A percentile compares a stretch with the other conserved stretches of the same genome.
Evolutionary conservation across 106 monocot genomes (phyloP).

Genomic region (Dactylorhiza incarnata): DNA sequence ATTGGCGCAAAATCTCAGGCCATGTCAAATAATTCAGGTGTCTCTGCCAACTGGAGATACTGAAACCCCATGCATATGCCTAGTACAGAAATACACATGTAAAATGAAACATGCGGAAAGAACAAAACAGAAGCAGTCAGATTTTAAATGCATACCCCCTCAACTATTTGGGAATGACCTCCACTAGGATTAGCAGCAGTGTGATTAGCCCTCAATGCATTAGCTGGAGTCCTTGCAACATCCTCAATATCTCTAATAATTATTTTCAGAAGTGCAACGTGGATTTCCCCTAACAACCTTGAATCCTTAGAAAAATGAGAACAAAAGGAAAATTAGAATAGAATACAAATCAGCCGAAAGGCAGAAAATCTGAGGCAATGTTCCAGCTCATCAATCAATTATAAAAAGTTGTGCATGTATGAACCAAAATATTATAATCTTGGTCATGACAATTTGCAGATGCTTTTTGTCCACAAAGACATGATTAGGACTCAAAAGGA

Average conservation of each 20-base stretch:
- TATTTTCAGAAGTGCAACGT: constrained; percentile 66
- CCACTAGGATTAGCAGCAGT: constrained; percentile 81
- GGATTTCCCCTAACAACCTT: constrained; percentile 79
- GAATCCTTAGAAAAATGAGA: constrained; percentile 42
- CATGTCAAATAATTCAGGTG: constrained; percentile 83
- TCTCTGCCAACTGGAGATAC: constrained; percentile 82
- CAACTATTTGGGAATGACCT: constrained; percentile 88
- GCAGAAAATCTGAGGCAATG: not conserved
- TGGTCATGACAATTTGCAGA: not conserved
- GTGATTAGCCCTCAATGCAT: constrained; percentile 48
- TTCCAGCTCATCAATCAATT: not conserved
- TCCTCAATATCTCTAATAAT: constrained; percentile 98
- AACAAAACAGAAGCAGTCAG: not conserved
- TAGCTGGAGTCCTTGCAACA: constrained; percentile 77
- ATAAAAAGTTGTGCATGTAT: not conserved
- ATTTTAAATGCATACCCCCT: constrained; percentile 46
- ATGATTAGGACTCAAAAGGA: not conserved
- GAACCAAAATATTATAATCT: not conserved
- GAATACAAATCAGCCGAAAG: not conserved
- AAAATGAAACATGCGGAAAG: not conserved
- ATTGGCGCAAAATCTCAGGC: constrained; percentile 90
- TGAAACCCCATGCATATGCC: constrained; percentile 97
- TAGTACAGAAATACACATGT: constrained; percentile 17
- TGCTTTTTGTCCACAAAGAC: not conserved
- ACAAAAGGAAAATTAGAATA: constrained; percentile 6